Base-by-base conservation (phyloP, 1,284 basidiomycete species). In the Fomitopsis palustris region DNA sequence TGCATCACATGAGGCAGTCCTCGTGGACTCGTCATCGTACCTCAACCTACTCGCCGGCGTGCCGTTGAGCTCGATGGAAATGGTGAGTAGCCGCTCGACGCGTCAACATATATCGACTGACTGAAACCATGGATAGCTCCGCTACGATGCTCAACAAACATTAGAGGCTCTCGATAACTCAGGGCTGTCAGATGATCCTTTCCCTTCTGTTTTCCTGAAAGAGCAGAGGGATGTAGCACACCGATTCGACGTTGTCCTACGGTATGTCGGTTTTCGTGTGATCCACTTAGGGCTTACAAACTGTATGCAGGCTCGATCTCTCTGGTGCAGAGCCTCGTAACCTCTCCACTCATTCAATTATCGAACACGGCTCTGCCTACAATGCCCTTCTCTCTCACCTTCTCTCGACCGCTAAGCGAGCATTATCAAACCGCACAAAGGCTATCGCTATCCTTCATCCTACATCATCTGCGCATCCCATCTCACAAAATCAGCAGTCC, bases 11-110 rank as follows among this genome's bases (percentile, higher is more conserved):
- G 76, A 77, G 3, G 78, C 82, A 16, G 81, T 90, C 8, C 86
- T 98, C 45, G 88, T 97, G 0, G 95, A 97, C 67, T 85, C 90
- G 0, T 83, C 87, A 0, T 93, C 93, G 0, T 81, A 79, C 1
- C 77, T 93, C 55, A 99, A 99, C 70, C 69, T 97, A 16, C 74
- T 98, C n/a, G 84, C 86, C 0, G 87, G 82, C 12, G 82, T 95
- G 53, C 90, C 93, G 31, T 67, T 85, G 29, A 78, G 86, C 7
- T 90, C 89, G 3, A 75, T 94, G 3, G 84, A 88, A 53, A 74
- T 91, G 72, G 87, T 92, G 71, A 71, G 45, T 21, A 16, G 10
- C 43, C 23, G 25, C 51, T 43, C 16, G n/a, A 2, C 7, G 17
- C n/a, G 6, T 10, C 14, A 6, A 7, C 27, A n/a, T 17, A 21